phyloP scores from a whole-genome alignment of 2,329 filamentous ascomycete species.

The Aspergillus sp. region DNA sequence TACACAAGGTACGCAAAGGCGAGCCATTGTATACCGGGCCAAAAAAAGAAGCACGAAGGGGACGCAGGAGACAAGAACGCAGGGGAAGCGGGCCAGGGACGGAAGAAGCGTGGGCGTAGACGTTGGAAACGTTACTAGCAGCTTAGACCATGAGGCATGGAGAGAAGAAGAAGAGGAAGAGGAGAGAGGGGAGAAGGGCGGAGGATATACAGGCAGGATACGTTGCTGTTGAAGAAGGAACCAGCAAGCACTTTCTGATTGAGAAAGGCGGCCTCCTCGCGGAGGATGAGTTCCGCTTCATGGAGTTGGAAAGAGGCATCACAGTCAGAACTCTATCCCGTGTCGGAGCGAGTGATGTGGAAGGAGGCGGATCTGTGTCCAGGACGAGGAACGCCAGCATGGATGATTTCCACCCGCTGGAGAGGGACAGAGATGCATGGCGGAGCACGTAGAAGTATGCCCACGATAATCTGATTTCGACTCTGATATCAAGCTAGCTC shows the following conservation, averaged over 20 bases:
- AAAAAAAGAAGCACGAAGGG: conserved; percentile 6
- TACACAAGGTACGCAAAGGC: conserved; percentile 18
- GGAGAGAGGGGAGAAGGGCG: neutral
- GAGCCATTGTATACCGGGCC: conserved; percentile 19
- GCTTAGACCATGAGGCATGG: conserved; percentile 2
- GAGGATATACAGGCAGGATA: neutral
- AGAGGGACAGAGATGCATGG: too few relatives aligned
- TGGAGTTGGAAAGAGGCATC: too few relatives aligned
- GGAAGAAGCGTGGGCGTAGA: neutral
- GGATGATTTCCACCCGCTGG: too few relatives aligned
- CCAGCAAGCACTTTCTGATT: neutral
- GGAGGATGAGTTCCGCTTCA: too few relatives aligned
- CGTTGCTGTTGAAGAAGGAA: neutral
- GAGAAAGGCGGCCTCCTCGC: too few relatives aligned
- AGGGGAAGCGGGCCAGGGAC: conserved; percentile 1
- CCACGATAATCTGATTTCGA: too few relatives aligned
- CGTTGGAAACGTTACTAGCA: neutral
- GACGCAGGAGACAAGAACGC: conserved; percentile 3
- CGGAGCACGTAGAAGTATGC: too few relatives aligned
- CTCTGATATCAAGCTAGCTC: too few relatives aligned
- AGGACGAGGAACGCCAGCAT: too few relatives aligned
- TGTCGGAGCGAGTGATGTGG: too few relatives aligned
- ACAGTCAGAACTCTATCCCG: too few relatives aligned
- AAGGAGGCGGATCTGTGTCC: too few relatives aligned
- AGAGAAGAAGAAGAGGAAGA: conserved; percentile 11